Evolutionary conservation across 768 basidiomycete genomes (phyloP).

Genomic region (Panaeolus papilionaceus): DNA sequence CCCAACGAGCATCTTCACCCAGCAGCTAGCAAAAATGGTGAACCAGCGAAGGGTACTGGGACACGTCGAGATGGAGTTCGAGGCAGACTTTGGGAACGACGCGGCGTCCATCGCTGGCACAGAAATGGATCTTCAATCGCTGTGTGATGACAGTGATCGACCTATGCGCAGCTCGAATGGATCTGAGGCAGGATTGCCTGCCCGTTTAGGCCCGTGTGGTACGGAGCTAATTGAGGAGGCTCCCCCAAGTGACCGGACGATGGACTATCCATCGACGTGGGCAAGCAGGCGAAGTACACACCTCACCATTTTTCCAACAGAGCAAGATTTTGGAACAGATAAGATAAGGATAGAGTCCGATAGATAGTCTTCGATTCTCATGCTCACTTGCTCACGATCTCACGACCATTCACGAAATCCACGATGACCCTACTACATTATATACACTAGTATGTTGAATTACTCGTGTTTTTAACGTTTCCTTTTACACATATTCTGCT

Average conservation of each 20-base stretch:
- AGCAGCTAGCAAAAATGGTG: background rate
- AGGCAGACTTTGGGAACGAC: background rate
- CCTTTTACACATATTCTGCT: background rate
- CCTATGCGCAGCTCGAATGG: background rate
- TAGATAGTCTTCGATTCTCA: no score
- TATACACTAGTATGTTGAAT: background rate
- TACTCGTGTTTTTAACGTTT: background rate
- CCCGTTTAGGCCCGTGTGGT: background rate
- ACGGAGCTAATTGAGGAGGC: background rate
- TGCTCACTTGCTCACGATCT: background rate
- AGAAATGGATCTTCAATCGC: background rate
- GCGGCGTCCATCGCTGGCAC: background rate
- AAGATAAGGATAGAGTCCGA: background rate
- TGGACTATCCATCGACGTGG: background rate
- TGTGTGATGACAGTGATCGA: background rate
- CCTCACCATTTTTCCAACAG: background rate
- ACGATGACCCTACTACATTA: background rate
- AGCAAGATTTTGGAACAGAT: background rate
- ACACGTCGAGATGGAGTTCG: constrained; percentile 1
- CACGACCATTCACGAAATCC: background rate
- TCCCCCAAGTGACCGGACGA: background rate
- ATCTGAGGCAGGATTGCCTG: background rate
- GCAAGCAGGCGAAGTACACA: constrained; percentile 1
- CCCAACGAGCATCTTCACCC: background rate
- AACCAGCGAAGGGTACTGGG: background rate